A percentile compares a stretch with the other conserved stretches of the same genome.
Evolutionary conservation across 2,329 filamentous ascomycete species (phyloP).

Genomic region (Magnaporthales sp.): DNA sequence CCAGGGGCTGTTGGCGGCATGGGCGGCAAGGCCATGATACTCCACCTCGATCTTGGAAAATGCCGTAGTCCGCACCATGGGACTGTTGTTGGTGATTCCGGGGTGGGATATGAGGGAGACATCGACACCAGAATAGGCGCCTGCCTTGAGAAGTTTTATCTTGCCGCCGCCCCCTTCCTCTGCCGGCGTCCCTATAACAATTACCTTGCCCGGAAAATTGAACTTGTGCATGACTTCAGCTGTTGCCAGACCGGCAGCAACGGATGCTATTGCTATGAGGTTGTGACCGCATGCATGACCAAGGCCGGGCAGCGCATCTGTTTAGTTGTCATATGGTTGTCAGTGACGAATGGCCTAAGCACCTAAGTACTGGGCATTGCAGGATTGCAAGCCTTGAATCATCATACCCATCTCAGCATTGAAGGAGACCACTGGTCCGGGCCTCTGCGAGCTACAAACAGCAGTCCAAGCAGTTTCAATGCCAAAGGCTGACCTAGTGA

Average conservation of each 20-base stretch:
- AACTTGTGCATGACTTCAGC: constrained; percentile 32
- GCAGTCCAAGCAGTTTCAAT: constrained; percentile 42
- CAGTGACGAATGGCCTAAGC: neutral
- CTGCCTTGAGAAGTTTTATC: constrained; percentile 32
- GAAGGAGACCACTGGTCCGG: constrained; percentile 37
- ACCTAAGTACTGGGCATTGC: neutral
- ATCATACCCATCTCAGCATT: constrained; percentile 36
- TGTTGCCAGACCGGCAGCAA: constrained; percentile 37
- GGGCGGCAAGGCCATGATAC: constrained; percentile 45
- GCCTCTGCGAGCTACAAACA: constrained; percentile 33
- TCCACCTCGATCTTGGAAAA: constrained; percentile 39
- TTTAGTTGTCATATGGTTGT: constrained; percentile 11
- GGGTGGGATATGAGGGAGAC: constrained; percentile 33
- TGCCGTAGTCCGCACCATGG: constrained; percentile 42
- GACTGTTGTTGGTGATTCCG: constrained; percentile 31
- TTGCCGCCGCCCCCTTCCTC: constrained; percentile 44
- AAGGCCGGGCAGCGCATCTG: constrained; percentile 39
- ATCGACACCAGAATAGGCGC: constrained; percentile 31
- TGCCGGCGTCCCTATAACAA: constrained; percentile 42
- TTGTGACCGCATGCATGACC: constrained; percentile 49
- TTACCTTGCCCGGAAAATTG: constrained; percentile 31
- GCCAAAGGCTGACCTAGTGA: constrained; percentile 41
- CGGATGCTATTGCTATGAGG: constrained; percentile 39
- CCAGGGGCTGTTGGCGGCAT: constrained; percentile 53
- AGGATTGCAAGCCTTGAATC: neutral